A percentile compares a stretch with the other conserved stretches of the same genome.
These are phyloP conservation scores for Fragaria nilgerrensis DNA, from an alignment of 306 rosid genomes.

Conservation along the genomic window DNA sequence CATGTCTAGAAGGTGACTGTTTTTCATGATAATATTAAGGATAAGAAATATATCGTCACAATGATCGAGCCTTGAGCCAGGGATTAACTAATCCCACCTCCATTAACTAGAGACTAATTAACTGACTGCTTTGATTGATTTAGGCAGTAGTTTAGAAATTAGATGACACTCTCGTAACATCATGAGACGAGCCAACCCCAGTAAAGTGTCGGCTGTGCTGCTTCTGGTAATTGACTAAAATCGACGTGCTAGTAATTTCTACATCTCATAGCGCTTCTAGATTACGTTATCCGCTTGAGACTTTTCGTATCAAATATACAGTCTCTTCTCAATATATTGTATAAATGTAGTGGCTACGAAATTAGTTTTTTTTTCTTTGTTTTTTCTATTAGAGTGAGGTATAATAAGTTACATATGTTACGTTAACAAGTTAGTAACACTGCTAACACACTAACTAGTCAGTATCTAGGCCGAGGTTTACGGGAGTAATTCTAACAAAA, in stretches of 20 bases:
- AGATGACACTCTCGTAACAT: neutral
- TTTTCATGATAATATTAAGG: neutral
- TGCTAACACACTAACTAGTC: too few relatives aligned
- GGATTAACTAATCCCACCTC: neutral
- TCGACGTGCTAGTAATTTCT: neutral
- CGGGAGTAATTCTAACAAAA: too few relatives aligned
- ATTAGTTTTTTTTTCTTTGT: too few relatives aligned
- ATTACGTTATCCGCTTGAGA: neutral
- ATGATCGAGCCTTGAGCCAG: constrained; percentile 17
- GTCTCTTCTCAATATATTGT: too few relatives aligned
- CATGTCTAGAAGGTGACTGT: neutral
- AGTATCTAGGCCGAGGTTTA: too few relatives aligned
- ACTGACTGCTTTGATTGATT: constrained; percentile 13
- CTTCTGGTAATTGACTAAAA: neutral
- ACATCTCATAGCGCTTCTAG: neutral
- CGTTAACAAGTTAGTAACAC: too few relatives aligned
- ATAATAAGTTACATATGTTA: too few relatives aligned
- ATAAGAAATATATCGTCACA: neutral
- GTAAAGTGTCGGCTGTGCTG: neutral
- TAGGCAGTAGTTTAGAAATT: neutral
- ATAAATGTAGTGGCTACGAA: too few relatives aligned
- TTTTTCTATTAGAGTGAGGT: too few relatives aligned
- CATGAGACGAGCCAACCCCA: constrained; percentile 4
- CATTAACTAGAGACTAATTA: neutral
- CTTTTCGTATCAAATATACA: neutral